Percentiles rank a stretch among this genome's conserved stretches.
Conservation (phyloP, 164 flowering plant genomes). For the Umbilicus rupestris region DNA sequence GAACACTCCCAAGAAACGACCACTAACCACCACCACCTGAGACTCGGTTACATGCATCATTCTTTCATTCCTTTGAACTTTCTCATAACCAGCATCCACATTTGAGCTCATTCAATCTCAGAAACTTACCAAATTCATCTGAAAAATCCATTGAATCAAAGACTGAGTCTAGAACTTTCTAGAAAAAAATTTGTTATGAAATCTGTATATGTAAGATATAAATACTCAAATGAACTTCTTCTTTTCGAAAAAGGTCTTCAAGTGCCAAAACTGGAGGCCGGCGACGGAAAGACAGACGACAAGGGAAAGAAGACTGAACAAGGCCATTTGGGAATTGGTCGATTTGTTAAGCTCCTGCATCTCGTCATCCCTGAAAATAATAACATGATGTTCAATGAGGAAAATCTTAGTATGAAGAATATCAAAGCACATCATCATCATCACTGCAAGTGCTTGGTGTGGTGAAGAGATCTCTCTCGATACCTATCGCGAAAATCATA, state of each 20-base stretch:
- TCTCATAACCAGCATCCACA: too few species aligned
- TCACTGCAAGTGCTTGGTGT: background rate
- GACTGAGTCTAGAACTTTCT: too few species aligned
- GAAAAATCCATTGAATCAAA: too few species aligned
- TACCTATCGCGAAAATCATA: slow-evolving; percentile 76
- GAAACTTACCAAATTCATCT: too few species aligned
- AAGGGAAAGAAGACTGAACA: slow-evolving; percentile 43
- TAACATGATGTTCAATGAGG: background rate
- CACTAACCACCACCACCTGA: too few species aligned
- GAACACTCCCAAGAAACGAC: too few species aligned
- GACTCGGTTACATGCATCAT: too few species aligned
- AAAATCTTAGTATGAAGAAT: background rate
- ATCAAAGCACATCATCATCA: background rate
- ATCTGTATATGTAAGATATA: background rate
- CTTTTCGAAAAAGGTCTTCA: slow-evolving; percentile 76
- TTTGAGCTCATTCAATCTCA: too few species aligned
- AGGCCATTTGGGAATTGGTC: slow-evolving; percentile 60
- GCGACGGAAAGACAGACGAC: slow-evolving; percentile 67
- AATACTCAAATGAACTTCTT: slow-evolving; percentile 61
- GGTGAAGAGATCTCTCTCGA: background rate
- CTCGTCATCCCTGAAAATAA: slow-evolving; percentile 60
- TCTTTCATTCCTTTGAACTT: too few species aligned
- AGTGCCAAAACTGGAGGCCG: slow-evolving; percentile 71
- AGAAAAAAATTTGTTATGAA: background rate
- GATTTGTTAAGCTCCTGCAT: slow-evolving; percentile 62